Base-by-base conservation (phyloP, 176 grass and related monocot genomes). In the Juncus inflexus region DNA sequence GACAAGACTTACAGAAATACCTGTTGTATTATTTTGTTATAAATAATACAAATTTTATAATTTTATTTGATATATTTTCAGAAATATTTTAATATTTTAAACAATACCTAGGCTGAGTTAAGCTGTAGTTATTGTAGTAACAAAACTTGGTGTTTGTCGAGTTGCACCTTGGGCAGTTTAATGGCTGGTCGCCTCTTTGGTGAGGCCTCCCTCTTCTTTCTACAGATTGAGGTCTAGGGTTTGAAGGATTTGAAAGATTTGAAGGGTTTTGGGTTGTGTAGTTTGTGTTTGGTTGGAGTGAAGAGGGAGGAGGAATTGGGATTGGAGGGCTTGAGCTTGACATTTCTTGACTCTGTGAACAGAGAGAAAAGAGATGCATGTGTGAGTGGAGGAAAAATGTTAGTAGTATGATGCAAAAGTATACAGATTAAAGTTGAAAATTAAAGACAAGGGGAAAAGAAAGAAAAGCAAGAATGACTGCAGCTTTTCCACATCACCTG, bases 111-210 rank as follows among this genome's bases (percentile, higher is more conserved):
- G 68, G 68, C 35, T 71, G 68, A 11, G 68, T 71, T 56, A 60
- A 37, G 58, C 68, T 71, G 68, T 71, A 71, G 5, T 71, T 71
- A 19, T 71, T 71, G 54, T 71, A 71, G 37, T 71, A 71, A 60
- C 68, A 71, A 42, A 71, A 71, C 39, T 71, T 71, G 38, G 68
- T 71, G 39, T 71, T 71, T 9, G 54, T 71, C 12, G 68, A 71
- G 39, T 71, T 71, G 68, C 68, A 71, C 54, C 68, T 71, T 42
- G 68, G 68, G 53, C 68, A 71, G 43, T 71, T 71, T 45, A 71
- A 42, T 4, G 68, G 68, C 58, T 71, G 68, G n/a, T 71, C 68
- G 40, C 68, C 68, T 71, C 68, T 71, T 3, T 59, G 68, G 54
- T 71, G 54, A 12, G 68, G 68, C 52, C 68, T 71, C 13, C 35